phyloP scores from a whole-genome alignment of 768 basidiomycete species.

The Dendrothele bispora region DNA sequence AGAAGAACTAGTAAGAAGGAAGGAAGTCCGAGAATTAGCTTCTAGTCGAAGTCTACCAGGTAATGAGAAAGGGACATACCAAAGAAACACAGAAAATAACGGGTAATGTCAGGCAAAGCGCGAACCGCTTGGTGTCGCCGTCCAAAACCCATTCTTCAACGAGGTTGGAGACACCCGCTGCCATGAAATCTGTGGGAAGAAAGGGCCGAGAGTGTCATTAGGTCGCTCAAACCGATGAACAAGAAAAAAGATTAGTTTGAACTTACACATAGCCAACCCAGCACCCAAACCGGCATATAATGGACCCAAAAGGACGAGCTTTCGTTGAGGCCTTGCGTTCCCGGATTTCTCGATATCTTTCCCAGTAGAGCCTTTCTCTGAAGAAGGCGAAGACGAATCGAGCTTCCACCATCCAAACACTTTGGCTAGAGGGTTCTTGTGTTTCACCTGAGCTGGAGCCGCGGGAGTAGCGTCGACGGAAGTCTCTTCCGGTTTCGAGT shows the following conservation, averaged over 20 bases:
- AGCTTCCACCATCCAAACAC: constrained; percentile 51
- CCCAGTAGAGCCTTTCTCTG: constrained; percentile 39
- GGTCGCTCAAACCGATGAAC: too few relatives aligned
- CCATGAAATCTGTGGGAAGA: constrained; percentile 65
- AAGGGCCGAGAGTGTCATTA: constrained; percentile 71
- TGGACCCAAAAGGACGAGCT: constrained; percentile 50
- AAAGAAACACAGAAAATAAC: constrained; percentile 77
- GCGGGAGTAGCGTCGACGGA: background rate
- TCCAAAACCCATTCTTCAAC: constrained; percentile 73
- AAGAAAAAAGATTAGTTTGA: too few relatives aligned
- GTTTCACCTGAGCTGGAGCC: background rate
- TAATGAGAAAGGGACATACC: constrained; percentile 38
- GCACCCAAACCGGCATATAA: too few relatives aligned
- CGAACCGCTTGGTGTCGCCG: constrained; percentile 60
- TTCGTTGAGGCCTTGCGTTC: constrained; percentile 19
- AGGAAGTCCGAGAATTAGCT: background rate
- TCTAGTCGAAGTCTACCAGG: background rate
- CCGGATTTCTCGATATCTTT: constrained; percentile 26
- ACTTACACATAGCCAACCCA: too few relatives aligned
- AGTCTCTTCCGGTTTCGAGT: background rate
- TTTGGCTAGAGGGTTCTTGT: constrained; percentile 14
- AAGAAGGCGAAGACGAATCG: constrained; percentile 29
- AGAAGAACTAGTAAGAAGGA: constrained; percentile 60
- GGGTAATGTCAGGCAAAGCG: constrained; percentile 62
- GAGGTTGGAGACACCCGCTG: constrained; percentile 58